Base-by-base conservation (phyloP, 768 basidiomycete genomes). In the Sistotremastrum niveocremeum region DNA sequence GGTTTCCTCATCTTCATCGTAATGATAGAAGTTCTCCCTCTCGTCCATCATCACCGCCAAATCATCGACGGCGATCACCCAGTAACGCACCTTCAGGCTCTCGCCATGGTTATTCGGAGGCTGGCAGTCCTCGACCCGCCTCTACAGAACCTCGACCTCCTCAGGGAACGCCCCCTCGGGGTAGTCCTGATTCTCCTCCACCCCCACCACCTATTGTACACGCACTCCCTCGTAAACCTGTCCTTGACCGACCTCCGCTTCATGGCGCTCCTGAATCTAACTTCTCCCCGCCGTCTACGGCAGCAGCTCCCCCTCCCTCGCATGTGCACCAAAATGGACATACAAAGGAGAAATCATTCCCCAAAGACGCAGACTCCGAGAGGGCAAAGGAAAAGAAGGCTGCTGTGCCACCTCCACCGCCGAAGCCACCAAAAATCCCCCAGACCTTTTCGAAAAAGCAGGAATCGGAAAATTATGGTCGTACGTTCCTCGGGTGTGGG, bases 401-500 rank as follows among this genome's bases (percentile, higher is more conserved):
- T 37, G 41, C 54, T 7, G 53, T 58, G 45, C 34, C 11, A 37
- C 39, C 39, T 39, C 41, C n/a, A 35, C 45, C 31, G 28, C 31
- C 64, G 62, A 55, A 51, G 43, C 49, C 47, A 46, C 70, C 63
- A 51, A 71, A 69, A 11, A 65, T 65, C 33, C 67, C 66, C 1
- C 61, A 69, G 6, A 68, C 69, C 31, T 69, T 83, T 45, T 65
- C 80, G 7, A 62, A 67, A 34, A 74, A 81, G 50, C 74, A 83
- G 47, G 87, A 90, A 53, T 60, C 70, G 51, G 66, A 69, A 39
- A 78, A 75, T 0, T 89, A 85, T 57, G 80, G 82, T 34, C 70
- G 74, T 46, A 61, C 60, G 10, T 85, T 90, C 55, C 63, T 66
- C 35, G 81, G 88, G 4, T 81, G 81, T 61, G 83, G 84, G 6